These are phyloP conservation scores for Aspergillus bertholletiae DNA, from an alignment of 495 filamentous ascomycete species.

Conservation along the genomic window DNA sequence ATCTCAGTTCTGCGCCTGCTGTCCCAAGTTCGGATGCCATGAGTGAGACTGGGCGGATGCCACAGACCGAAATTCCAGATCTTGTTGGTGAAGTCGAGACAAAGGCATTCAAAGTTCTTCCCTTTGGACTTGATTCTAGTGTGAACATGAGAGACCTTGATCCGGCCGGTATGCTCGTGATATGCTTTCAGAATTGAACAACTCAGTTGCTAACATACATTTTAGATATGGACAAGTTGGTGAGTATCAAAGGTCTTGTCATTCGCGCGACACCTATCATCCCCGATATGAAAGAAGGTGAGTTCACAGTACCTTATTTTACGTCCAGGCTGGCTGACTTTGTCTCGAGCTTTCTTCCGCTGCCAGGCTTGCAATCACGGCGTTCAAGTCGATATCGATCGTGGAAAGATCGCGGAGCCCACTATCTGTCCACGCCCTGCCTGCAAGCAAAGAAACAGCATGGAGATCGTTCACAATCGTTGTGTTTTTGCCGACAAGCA, in stretches of 20 bases:
- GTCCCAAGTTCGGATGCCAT: conserved; percentile 73
- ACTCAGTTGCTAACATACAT: conserved; percentile 16
- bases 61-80: conserved; percentile 49
- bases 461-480: conserved; percentile 98
- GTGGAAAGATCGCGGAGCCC: conserved; percentile 93
- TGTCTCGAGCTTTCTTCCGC: conserved; percentile 73
- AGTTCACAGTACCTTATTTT: conserved; percentile 7
- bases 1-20: conserved; percentile 68
- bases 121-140: conserved; percentile 80
- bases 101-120: conserved; percentile 79
- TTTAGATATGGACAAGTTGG: conserved; percentile 88
- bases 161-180: conserved; percentile 60
- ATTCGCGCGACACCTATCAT: conserved; percentile 96
- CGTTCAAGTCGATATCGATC: conserved; percentile 84
- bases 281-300: conserved; percentile 91
- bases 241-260: conserved; percentile 93
- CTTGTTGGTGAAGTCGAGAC: conserved; percentile 62
- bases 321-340: neutral
- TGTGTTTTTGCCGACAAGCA: conserved; percentile 96
- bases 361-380: conserved; percentile 91
- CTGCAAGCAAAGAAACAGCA: conserved; percentile 84
- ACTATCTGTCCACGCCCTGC: conserved; percentile 82
- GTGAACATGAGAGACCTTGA: conserved; percentile 96
- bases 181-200: neutral
- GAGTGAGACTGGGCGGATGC: conserved; percentile 30